These are phyloP conservation scores for Lotmaria passim DNA, from an alignment of 208 protist species.

Conservation along the genomic window DNA sequence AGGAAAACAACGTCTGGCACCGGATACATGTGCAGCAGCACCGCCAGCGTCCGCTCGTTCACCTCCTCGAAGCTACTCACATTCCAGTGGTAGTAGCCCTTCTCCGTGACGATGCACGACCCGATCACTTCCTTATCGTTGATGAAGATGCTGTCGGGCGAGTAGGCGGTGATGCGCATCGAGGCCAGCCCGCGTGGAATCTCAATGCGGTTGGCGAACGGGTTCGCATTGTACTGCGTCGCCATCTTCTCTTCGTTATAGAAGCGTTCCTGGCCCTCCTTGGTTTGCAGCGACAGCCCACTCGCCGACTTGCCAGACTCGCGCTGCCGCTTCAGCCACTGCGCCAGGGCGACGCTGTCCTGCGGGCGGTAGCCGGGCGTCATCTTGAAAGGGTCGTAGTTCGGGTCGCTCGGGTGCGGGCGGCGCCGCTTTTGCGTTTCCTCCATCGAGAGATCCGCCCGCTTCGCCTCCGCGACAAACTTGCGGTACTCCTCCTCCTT, in stretches of 20 bases:
- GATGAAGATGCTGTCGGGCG: conserved; percentile 88
- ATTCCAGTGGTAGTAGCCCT: conserved; percentile 90
- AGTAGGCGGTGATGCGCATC: conserved; percentile 83
- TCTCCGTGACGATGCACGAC: conserved; percentile 91
- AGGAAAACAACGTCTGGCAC: conserved; percentile 90
- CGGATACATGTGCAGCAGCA: conserved; percentile 87
- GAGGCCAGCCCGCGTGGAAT: conserved; percentile 73
- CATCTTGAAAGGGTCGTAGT: conserved; percentile 88
- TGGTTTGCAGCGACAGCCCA: conserved; percentile 76
- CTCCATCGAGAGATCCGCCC: conserved; percentile 54
- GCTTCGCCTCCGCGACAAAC: conserved; percentile 85
- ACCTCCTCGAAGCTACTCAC: conserved; percentile 89
- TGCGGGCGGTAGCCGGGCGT: conserved; percentile 87
- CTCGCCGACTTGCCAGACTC: conserved; percentile 80
- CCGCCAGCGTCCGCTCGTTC: conserved; percentile 81
- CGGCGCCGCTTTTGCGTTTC: conserved; percentile 76
- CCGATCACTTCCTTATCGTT: conserved; percentile 91
- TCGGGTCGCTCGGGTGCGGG: conserved; percentile 86
- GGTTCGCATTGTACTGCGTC: conserved; percentile 91
- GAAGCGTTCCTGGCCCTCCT: conserved; percentile 88
- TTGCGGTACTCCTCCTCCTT: conserved; percentile 89
- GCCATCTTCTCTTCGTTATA: conserved; percentile 93
- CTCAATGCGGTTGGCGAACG: conserved; percentile 85
- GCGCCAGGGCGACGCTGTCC: conserved; percentile 78
- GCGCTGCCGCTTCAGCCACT: conserved; percentile 89